Evolutionary conservation across 2,329 filamentous ascomycete genomes (phyloP), one percentile per base, ranked within the genome.

Genomic region (Talaromyces marneffei): DNA sequence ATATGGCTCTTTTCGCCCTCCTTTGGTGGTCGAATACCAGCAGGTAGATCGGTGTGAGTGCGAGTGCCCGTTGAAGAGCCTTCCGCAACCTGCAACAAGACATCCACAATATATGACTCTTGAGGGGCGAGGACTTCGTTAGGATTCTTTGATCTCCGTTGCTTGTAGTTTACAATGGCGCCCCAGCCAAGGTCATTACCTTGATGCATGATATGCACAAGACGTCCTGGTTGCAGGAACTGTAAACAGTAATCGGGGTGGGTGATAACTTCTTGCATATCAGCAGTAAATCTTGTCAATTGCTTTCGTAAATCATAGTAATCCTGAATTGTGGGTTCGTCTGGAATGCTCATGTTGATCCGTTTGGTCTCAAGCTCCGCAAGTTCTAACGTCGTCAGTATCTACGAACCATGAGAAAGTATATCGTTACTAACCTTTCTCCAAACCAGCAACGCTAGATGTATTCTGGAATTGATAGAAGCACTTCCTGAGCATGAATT

Each of bases 381-480:
- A 63, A 97, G 79, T 66, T 96, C 88, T 81, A 63, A 25, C 57
- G 37, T 16, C 39, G 63, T 77, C 66, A 78, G 70, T 50, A 63
- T 23, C 14, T 48, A 46, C 31, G 18, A 27, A 57, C n/a, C 25
- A 37, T 12, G 14, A 20, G 27, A 18, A 12, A n/a, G 25, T 3
- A 8, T 20, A 18, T 20, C 2, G 12, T 44, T 31, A 70, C 71
- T 63, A 71, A 80, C 79, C 75, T 73, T 90, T 91, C 75, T 99
- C 94, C 23, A 97, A 77, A 12, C 83, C 82, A 20, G 90, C 89
- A 8, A 97, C 91, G 67, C 89, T 92, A 10, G 93, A 90, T 1
- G 91, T 91, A 69, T 96, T 97, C 74, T 99, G 94, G 77, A 99
- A 99, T 75, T 99, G 94, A 75, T 91, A 95, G 79, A 99, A 99